Conservation (phyloP, 2,329 filamentous ascomycete genomes). For the Aspergillus sp. region DNA sequence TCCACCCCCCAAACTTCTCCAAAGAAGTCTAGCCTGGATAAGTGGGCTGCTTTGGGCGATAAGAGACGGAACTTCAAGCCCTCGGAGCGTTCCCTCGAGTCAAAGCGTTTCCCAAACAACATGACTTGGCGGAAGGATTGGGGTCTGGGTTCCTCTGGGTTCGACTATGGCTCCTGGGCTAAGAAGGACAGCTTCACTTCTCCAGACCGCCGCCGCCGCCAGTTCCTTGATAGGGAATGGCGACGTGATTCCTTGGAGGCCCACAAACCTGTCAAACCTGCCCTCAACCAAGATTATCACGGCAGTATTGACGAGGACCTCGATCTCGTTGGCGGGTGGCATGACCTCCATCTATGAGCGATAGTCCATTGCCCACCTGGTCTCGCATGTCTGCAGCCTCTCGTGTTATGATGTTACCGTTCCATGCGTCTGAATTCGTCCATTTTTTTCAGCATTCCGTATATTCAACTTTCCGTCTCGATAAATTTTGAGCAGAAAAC, state of each 20-base stretch:
- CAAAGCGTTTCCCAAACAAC: slow-evolving; percentile 45
- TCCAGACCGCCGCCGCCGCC: slow-evolving; percentile 37
- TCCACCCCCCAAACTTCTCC: slow-evolving; percentile 63
- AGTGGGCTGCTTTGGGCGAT: slow-evolving; percentile 87
- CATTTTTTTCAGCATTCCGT: slow-evolving; percentile 1
- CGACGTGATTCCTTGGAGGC: slow-evolving; percentile 41
- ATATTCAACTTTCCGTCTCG: slow-evolving; percentile 4
- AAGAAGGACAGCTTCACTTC: slow-evolving; percentile 32
- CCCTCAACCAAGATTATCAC: slow-evolving; percentile 48
- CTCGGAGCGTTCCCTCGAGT: slow-evolving; percentile 53
- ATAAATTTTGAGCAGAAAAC: neutral
- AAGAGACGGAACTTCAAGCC: slow-evolving; percentile 69
- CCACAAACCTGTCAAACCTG: slow-evolving; percentile 31
- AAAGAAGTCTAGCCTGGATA: slow-evolving; percentile 60
- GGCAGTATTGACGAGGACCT: slow-evolving; percentile 64
- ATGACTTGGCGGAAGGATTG: slow-evolving; percentile 46
- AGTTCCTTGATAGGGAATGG: slow-evolving; percentile 45
- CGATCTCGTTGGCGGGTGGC: slow-evolving; percentile 95
- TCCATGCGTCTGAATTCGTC: slow-evolving; percentile 11
- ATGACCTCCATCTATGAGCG: slow-evolving; percentile 63
- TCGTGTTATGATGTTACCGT: slow-evolving; percentile 20
- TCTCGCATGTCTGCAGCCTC: slow-evolving; percentile 14
- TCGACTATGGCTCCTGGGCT: slow-evolving; percentile 35
- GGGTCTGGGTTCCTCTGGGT: slow-evolving; percentile 37
- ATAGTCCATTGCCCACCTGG: neutral